phyloP scores from a whole-genome alignment of 345 rosid genomes.

The Aquilaria malaccensis region DNA sequence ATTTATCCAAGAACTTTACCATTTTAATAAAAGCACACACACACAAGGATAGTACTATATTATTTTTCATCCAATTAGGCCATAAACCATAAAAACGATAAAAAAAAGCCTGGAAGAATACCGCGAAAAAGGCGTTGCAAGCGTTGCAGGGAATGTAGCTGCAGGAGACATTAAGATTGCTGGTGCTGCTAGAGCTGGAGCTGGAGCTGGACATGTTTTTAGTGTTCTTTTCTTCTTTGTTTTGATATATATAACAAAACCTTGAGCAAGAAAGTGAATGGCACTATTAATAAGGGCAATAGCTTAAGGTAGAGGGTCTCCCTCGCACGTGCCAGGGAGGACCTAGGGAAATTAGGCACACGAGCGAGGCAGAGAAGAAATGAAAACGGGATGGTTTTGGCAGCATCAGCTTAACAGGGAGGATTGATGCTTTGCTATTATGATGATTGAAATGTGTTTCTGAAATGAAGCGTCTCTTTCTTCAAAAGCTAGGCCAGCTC shows the following conservation, averaged over 20 bases:
- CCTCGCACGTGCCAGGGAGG: not conserved
- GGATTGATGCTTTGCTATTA: conserved; percentile 6
- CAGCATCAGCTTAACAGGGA: conserved; percentile 10
- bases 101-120: conserved; percentile 9
- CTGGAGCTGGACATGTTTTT: conserved; percentile 13
- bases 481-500: not conserved
- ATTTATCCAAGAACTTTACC: not conserved
- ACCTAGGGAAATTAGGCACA: conserved; percentile 12
- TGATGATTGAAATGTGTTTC: not conserved
- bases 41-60: not conserved
- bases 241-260: not conserved
- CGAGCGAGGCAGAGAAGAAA: conserved; percentile 6
- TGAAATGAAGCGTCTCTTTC: not conserved
- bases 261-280: not conserved
- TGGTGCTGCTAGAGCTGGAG: conserved; percentile 9
- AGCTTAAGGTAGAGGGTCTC: not conserved
- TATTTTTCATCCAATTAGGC: not conserved
- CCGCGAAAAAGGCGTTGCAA: conserved; percentile 48
- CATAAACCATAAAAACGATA: not conserved
- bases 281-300: not conserved
- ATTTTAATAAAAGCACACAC: not conserved
- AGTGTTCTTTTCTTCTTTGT: not conserved
- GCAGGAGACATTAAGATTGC: conserved; percentile 24
- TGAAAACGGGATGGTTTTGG: conserved; percentile 10
- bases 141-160: conserved; percentile 52